Conservation (phyloP, 78 protist genomes). For the Goniomonas avonlea region DNA sequence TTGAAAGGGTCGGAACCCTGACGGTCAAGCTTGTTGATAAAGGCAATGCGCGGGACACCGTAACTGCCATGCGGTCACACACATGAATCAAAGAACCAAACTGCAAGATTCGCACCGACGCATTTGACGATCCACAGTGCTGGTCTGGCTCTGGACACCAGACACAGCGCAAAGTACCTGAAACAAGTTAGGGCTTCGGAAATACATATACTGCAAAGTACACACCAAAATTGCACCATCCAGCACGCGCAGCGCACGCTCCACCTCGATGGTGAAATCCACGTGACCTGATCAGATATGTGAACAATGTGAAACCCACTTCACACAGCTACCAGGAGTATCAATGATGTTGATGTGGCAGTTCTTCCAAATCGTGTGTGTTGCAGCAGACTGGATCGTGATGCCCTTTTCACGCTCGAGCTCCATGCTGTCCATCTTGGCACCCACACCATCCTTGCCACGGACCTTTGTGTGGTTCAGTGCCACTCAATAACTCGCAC, state of each 20-base stretch:
- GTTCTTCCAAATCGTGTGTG: conserved; percentile 78
- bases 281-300: no score
- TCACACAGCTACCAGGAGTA: no score
- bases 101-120: no score
- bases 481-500: neutral
- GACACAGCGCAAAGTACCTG: conserved; percentile 85
- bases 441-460: conserved; percentile 65
- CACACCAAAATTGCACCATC: conserved; percentile 51
- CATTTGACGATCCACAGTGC: conserved; percentile 55
- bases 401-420: conserved; percentile 91
- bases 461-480: neutral
- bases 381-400: conserved; percentile 94
- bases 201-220: neutral
- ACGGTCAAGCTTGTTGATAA: conserved; percentile 90
- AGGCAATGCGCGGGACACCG: conserved; percentile 83
- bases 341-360: conserved; percentile 86
- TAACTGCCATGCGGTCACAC: no score
- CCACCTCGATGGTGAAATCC: conserved; percentile 94
- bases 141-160: conserved; percentile 80
- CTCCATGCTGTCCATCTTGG: conserved; percentile 77
- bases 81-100: no score
- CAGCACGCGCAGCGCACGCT: conserved; percentile 52
- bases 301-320: no score
- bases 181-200: neutral
- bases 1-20: conserved; percentile 29